phyloP scores from a whole-genome alignment of 73 alveolate species.

The Durusdinium trenchii region DNA sequence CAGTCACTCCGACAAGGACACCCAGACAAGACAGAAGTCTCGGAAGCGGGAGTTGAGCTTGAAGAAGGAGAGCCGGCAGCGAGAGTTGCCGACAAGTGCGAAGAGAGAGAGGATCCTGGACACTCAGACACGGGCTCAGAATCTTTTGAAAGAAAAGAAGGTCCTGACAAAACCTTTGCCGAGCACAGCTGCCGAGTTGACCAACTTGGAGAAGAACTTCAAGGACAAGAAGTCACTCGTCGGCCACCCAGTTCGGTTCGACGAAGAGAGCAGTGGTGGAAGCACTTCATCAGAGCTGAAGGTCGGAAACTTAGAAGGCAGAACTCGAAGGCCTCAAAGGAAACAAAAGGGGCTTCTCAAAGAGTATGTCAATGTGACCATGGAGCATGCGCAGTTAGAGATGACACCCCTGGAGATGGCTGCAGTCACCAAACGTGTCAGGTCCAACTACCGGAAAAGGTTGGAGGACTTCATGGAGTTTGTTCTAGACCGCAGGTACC shows the following conservation, averaged over 20 bases:
- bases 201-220: neutral
- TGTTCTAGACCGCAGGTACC: too few species aligned
- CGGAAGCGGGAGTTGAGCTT: neutral
- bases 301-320: neutral
- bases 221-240: neutral
- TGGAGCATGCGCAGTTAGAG: neutral
- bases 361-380: neutral
- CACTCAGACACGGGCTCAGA: too few species aligned
- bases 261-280: neutral
- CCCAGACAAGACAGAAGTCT: neutral
- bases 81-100: neutral
- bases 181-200: neutral
- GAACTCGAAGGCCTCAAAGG: neutral
- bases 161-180: neutral
- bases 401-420: neutral
- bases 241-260: neutral
- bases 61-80: neutral
- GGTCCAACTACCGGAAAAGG: neutral
- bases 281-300: conserved; percentile 17
- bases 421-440: neutral
- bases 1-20: neutral
- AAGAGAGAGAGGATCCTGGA: neutral
- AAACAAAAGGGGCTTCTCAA: neutral
- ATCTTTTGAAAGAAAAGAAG: neutral
- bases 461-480: neutral